These are phyloP conservation scores for Apiospora saccharicola DNA, from an alignment of 2,329 filamentous ascomycete genomes.

Conservation along the genomic window DNA sequence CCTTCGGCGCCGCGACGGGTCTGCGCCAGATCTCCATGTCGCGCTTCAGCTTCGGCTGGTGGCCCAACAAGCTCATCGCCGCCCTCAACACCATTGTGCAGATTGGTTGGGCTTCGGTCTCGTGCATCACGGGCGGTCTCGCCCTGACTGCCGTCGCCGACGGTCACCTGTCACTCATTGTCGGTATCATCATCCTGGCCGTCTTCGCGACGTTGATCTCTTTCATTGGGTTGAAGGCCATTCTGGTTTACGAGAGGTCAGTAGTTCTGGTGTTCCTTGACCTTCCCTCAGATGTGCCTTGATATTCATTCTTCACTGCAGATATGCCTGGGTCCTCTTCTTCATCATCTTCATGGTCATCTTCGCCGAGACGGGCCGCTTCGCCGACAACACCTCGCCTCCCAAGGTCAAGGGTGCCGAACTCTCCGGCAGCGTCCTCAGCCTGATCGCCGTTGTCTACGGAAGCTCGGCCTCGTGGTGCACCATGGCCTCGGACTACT, in stretches of 20 bases:
- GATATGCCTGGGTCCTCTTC: constrained; percentile 56
- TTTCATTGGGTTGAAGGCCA: constrained; percentile 57
- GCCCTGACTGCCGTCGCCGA: constrained; percentile 55
- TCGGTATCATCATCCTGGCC: constrained; percentile 61
- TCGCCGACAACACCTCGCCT: constrained; percentile 48
- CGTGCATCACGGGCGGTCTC: constrained; percentile 59
- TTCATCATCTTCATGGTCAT: constrained; percentile 58
- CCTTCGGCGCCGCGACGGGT: constrained; percentile 57
- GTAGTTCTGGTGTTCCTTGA: background rate
- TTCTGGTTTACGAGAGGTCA: constrained; percentile 56
- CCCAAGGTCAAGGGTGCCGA: constrained; percentile 45
- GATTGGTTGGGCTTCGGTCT: constrained; percentile 59
- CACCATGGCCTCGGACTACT: constrained; percentile 54
- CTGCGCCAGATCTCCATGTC: constrained; percentile 59
- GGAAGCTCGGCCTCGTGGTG: constrained; percentile 58
- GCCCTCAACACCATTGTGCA: constrained; percentile 57
- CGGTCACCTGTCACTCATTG: constrained; percentile 53
- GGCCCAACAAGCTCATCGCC: constrained; percentile 57
- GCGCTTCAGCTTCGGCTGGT: constrained; percentile 59
- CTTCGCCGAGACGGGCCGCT: constrained; percentile 52
- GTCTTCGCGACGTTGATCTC: constrained; percentile 58
- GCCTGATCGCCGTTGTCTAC: constrained; percentile 54
- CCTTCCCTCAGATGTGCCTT: background rate
- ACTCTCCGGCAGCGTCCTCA: constrained; percentile 50
- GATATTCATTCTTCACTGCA: background rate